phyloP scores from a whole-genome alignment of 495 filamentous ascomycete species.

The Delitschia confertaspora region DNA sequence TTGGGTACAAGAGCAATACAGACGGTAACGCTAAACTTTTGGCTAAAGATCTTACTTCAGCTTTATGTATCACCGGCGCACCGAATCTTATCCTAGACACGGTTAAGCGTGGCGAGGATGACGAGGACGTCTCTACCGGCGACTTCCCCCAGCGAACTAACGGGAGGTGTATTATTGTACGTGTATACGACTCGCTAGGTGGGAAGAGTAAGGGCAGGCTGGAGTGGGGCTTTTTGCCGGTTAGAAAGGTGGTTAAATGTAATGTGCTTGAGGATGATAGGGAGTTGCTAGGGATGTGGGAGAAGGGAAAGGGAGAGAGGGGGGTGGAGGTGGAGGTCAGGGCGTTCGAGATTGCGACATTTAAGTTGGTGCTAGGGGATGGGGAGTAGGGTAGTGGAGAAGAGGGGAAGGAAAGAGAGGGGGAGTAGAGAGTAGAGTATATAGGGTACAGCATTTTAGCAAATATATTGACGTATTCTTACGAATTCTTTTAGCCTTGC shows the following conservation, averaged over 20 bases:
- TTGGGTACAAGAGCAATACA: constrained; percentile 7
- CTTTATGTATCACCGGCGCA: constrained; percentile 32
- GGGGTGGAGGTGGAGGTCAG: constrained; percentile 56
- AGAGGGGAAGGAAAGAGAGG: no score
- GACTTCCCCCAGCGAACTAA: constrained; percentile 58
- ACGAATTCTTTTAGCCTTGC: no score
- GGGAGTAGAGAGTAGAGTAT: no score
- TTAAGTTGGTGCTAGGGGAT: constrained; percentile 68
- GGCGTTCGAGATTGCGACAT: constrained; percentile 88
- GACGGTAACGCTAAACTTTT: background rate
- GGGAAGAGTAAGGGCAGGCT: constrained; percentile 63
- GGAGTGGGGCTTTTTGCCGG: constrained; percentile 50
- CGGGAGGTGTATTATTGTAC: constrained; percentile 69
- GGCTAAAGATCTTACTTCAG: constrained; percentile 24
- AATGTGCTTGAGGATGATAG: constrained; percentile 70
- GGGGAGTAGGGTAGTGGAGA: no score
- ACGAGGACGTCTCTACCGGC: constrained; percentile 71
- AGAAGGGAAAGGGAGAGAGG: constrained; percentile 55
- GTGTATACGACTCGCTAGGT: constrained; percentile 87
- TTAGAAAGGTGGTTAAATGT: constrained; percentile 69
- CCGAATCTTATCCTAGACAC: constrained; percentile 65
- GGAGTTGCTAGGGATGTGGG: constrained; percentile 37
- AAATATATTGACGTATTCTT: no score
- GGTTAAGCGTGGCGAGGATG: constrained; percentile 90
- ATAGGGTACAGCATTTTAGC: no score